These are phyloP conservation scores for Dioscorea cayenensis DNA, from an alignment of 116 monocot species.

Conservation along the genomic window DNA sequence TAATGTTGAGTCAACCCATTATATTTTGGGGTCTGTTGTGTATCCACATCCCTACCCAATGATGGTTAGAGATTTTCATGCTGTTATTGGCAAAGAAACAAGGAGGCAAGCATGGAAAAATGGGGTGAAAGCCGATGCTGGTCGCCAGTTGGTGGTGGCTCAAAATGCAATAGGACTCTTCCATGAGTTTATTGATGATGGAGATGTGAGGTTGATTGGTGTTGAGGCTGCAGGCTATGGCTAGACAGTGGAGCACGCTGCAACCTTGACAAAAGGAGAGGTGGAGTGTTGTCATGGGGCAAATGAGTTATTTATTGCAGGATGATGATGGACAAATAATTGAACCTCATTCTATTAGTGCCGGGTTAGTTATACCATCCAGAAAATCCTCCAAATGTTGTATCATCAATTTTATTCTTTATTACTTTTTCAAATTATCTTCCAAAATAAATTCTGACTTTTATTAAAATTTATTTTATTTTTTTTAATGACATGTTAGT, in stretches of 20 bases:
- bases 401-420: neutral
- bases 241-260: constrained; percentile 81
- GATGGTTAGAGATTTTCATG: constrained; percentile 96
- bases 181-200: constrained; percentile 82
- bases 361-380: constrained; percentile 48
- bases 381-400: neutral
- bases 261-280: constrained; percentile 75
- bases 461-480: no score
- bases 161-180: constrained; percentile 94
- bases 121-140: constrained; percentile 88
- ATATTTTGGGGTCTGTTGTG: constrained; percentile 81
- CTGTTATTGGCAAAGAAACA: constrained; percentile 86
- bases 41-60: constrained; percentile 90
- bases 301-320: constrained; percentile 84
- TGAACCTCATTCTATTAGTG: constrained; percentile 91
- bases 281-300: constrained; percentile 89
- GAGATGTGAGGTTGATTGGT: constrained; percentile 68
- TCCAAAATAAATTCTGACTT: neutral
- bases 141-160: constrained; percentile 91
- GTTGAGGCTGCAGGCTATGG: constrained; percentile 88
- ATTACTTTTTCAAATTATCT: neutral
- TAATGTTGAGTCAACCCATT: constrained; percentile 84
- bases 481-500: constrained; percentile 18
- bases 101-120: constrained; percentile 75
- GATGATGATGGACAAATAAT: constrained; percentile 92